These are phyloP conservation scores for Datura wrightii DNA, from an alignment of 257 asterid genomes.

Conservation along the genomic window DNA sequence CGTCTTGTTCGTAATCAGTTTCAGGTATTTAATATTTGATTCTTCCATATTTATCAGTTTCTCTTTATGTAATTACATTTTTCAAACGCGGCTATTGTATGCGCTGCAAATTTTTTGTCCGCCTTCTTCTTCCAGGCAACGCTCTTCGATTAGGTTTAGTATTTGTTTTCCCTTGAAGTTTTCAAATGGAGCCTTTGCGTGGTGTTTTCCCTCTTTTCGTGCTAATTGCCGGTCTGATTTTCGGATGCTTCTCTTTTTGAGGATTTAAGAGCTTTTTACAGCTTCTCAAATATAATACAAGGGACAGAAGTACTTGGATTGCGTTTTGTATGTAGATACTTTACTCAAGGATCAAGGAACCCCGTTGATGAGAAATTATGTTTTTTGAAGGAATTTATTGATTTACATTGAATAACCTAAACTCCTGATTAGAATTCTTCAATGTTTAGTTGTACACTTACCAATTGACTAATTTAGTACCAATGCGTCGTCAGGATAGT, in stretches of 20 bases:
- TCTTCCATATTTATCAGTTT: not conserved
- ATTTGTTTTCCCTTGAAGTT: not conserved
- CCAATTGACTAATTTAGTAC: not conserved
- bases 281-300: not conserved
- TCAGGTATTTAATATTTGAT: constrained; percentile 17
- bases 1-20: not conserved
- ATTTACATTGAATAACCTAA: constrained; percentile 4
- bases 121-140: not conserved
- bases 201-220: not conserved
- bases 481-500: not conserved
- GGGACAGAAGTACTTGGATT: not conserved
- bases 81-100: not conserved
- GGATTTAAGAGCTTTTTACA: not conserved
- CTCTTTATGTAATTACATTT: not conserved
- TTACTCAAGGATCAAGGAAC: not conserved
- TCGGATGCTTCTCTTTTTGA: not conserved
- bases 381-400: not conserved
- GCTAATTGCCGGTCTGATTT: not conserved
- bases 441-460: not conserved
- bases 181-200: not conserved
- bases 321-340: not conserved
- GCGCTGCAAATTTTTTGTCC: not conserved
- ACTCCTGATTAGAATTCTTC: not conserved
- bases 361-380: not conserved
- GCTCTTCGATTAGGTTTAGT: constrained; percentile 1